Evolutionary conservation across 2,329 filamentous ascomycete species (phyloP), one percentile per base, ranked within the genome.

Genomic region (Pyrenochaeta sp.): DNA sequence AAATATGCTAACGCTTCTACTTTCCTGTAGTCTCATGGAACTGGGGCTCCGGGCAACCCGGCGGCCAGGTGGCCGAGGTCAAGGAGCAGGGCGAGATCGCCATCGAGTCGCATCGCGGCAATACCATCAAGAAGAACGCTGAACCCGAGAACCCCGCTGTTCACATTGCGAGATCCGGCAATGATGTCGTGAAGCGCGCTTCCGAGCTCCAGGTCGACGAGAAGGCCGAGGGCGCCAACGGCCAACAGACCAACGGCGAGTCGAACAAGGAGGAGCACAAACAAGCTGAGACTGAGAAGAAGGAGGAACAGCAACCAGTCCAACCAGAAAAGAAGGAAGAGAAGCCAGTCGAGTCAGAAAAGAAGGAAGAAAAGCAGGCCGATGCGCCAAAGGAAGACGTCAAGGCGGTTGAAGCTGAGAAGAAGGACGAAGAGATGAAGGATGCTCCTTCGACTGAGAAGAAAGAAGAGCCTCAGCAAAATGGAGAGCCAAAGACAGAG

Each of bases 131-230:
- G 77, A 88, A 86, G 78, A 87, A 86, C 39, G 87, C 85, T 50
- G 82, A 85, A 27, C 82, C 84, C 28, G 81, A 82, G 22, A 86
- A 90, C 62, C 87, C 86, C 2, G 88, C 87, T 32, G 84, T 90
- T 5, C 83, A 84, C 62, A 77, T 90, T 66, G 80, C 81, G 66
- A 81, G 86, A 45, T 79, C 81, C 13, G 87, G 87, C 47, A 88
- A 89, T 66, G 87, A 90, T 72, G 86, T 89, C 22, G 86, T 88
- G 51, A 89, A 90, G 78, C 82, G 81, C 61, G 85, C 86, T 12
- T 84, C 81, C 43, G 87, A 90, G 75, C 77, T 89, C 28, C 81
- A 83, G 2, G 79, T 89, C 34, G 85, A 88, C 55, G 71, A 83
- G 65, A 77, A 77, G 65, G 72, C 73, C 40, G 68, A 72, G 30